A percentile compares a stretch with the other conserved stretches of the same genome.
These are phyloP conservation scores for Bidens hawaiensis DNA, from an alignment of 140 eudicot genomes.

Conservation along the genomic window DNA sequence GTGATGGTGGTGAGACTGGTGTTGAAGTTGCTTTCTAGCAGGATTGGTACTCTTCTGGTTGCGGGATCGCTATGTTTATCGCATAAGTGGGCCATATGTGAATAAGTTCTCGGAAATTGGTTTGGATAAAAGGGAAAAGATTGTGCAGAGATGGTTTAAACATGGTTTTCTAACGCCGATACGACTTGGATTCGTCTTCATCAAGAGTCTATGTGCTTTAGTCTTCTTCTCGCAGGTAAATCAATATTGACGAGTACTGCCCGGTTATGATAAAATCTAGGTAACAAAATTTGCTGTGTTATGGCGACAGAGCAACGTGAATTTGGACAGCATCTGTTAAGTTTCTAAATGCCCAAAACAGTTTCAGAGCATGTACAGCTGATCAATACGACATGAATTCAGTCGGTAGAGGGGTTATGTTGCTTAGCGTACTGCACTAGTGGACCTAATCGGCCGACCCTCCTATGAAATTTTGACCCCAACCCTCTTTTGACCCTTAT, in stretches of 20 bases:
- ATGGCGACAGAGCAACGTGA: background rate
- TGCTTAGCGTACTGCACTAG: no score
- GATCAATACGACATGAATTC: no score
- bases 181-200: conserved; percentile 58
- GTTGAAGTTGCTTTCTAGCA: conserved; percentile 44
- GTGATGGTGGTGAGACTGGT: conserved; percentile 42
- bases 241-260: no score
- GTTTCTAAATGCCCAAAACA: no score
- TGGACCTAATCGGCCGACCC: no score
- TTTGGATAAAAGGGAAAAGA: conserved; percentile 58
- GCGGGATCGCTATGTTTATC: no score
- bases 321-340: no score
- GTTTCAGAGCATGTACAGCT: no score
- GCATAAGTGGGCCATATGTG: conserved; percentile 70
- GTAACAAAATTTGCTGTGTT: background rate
- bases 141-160: conserved; percentile 62
- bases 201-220: conserved; percentile 50
- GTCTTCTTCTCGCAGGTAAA: conserved; percentile 63
- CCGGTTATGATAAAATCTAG: no score
- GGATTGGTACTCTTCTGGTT: conserved; percentile 63
- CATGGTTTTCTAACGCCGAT: conserved; percentile 51
- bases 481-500: no score
- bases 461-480: no score
- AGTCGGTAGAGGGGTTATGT: no score
- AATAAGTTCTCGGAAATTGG: conserved; percentile 49